phyloP scores from a whole-genome alignment of 2,329 filamentous ascomycete genomes.

The Xylariales sp. region DNA sequence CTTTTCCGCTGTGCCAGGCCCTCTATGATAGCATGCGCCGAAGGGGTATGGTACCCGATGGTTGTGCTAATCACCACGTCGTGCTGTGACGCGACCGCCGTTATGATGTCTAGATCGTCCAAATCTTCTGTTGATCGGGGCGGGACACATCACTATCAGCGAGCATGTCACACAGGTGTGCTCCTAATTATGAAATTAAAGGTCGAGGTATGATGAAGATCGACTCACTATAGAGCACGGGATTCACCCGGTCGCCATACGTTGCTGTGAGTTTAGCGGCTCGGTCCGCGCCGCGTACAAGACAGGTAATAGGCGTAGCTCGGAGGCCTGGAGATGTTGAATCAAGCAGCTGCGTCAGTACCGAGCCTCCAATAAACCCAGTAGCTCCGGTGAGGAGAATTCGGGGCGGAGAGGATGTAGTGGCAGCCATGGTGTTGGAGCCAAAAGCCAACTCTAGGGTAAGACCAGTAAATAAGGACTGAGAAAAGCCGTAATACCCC shows the following conservation, averaged over 20 bases:
- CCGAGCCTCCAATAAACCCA: slow-evolving; percentile 44
- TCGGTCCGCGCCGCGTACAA: slow-evolving; percentile 42
- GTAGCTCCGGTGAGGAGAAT: slow-evolving; percentile 45
- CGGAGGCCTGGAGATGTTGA: slow-evolving; percentile 34
- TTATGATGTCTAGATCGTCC: slow-evolving; percentile 41
- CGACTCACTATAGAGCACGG: slow-evolving; percentile 38
- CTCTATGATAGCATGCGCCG: slow-evolving; percentile 55
- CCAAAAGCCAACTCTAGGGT: background rate
- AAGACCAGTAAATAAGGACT: slow-evolving; percentile 8
- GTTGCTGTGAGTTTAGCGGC: slow-evolving; percentile 35
- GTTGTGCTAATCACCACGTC: slow-evolving; percentile 58
- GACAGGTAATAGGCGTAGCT: slow-evolving; percentile 36
- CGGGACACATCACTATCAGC: slow-evolving; percentile 1
- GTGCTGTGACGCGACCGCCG: slow-evolving; percentile 38
- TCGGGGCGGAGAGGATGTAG: slow-evolving; percentile 24
- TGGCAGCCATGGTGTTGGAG: slow-evolving; percentile 32
- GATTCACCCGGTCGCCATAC: slow-evolving; percentile 41
- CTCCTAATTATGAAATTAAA: background rate
- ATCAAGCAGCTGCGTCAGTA: slow-evolving; percentile 38
- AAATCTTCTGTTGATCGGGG: slow-evolving; percentile 28
- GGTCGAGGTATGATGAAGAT: background rate
- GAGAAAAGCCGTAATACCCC: background rate
- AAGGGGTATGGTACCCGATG: slow-evolving; percentile 52
- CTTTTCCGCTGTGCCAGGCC: slow-evolving; percentile 55
- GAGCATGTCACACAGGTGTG: background rate